A percentile compares a stretch with the other conserved stretches of the same genome.
phyloP scores from a whole-genome alignment of 2,329 filamentous ascomycete species.

The Geosmithia putterillii region DNA sequence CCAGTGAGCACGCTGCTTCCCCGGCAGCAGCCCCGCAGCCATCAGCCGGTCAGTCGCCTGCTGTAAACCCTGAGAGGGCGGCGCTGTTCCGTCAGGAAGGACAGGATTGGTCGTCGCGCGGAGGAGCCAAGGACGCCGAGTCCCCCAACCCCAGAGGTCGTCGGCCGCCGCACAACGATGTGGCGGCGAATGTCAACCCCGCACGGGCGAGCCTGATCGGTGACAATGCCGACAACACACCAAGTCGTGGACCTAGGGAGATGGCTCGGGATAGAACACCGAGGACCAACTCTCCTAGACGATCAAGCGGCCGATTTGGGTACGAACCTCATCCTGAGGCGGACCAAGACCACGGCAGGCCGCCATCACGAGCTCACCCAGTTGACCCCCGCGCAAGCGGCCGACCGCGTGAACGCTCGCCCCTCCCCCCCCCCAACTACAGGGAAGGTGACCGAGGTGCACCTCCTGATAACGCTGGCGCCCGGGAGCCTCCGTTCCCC shows the following conservation, averaged over 20 bases:
- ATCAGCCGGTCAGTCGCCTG: conserved; percentile 23
- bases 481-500: conserved; percentile 19
- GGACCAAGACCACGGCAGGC: conserved; percentile 30
- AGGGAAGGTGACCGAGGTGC: conserved; percentile 13
- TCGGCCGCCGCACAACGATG: conserved; percentile 12
- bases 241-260: conserved; percentile 27
- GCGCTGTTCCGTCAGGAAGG: conserved; percentile 30
- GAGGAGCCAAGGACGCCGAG: conserved; percentile 12
- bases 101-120: conserved; percentile 12
- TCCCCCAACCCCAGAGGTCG: conserved; percentile 12
- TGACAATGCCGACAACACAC: conserved; percentile 19
- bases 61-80: conserved; percentile 43
- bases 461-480: conserved; percentile 18
- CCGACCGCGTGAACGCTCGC: conserved; percentile 19
- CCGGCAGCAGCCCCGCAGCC: conserved; percentile 11
- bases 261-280: conserved; percentile 27
- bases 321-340: conserved; percentile 19
- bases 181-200: conserved; percentile 30
- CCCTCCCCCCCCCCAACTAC: conserved; percentile 10
- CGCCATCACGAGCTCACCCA: conserved; percentile 24
- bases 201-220: conserved; percentile 32
- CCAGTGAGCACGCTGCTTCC: conserved; percentile 14
- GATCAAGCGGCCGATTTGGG: conserved; percentile 7
- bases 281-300: conserved; percentile 35
- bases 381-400: conserved; percentile 17